Base-by-base conservation (phyloP, 495 filamentous ascomycete genomes). In the Staphylotrichum tortipilum region DNA sequence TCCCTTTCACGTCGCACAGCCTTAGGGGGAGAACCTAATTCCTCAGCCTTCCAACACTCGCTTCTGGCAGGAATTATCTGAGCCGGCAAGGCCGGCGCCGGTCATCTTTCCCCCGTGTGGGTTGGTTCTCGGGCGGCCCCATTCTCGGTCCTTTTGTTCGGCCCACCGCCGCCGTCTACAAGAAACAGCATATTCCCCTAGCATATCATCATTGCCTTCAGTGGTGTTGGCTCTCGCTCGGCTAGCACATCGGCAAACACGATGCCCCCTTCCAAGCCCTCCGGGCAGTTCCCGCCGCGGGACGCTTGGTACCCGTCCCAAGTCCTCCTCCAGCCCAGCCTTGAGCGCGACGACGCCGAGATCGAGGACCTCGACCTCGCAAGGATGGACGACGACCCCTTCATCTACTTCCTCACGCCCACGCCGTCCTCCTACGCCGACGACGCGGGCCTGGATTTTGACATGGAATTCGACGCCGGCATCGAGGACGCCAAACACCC, bases 361-460 rank as follows among this genome's bases (percentile, higher is more conserved):
- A 66, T 70, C 38, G 62, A 67, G 8, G 64, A 68, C 38, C 43
- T 66, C 14, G 66, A 72, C 43, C 57, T 61, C 10, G 50, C 63
- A 28, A 54, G 45, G 36, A 69, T 68, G 43, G 64, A 68, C 42
- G 66, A 72, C 30, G 67, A 76, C 38, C 73, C 73, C 11, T 61
- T 74, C 57, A 67, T 67, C 52, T 76, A 72, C 53, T 76, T 76
- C 51, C 62, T 75, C n/a, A 75, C 73, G 10, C 71, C 73, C 1
- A 59, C 66, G 1, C 63, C 67, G 1, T 56, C 59, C 1, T 51
- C 55, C 14, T 57, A 67, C 22, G 60, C 62, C n/a, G 64, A 63
- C 5, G 63, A 67, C 41, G 65, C 71, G 21, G 56, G 54, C 41
- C 69, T 75, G 59, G 69, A 74, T 43, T 73, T 74, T 45, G 58